Evolutionary conservation across 176 grass and related monocot species (phyloP).

Genomic region (Carex scoparia): DNA sequence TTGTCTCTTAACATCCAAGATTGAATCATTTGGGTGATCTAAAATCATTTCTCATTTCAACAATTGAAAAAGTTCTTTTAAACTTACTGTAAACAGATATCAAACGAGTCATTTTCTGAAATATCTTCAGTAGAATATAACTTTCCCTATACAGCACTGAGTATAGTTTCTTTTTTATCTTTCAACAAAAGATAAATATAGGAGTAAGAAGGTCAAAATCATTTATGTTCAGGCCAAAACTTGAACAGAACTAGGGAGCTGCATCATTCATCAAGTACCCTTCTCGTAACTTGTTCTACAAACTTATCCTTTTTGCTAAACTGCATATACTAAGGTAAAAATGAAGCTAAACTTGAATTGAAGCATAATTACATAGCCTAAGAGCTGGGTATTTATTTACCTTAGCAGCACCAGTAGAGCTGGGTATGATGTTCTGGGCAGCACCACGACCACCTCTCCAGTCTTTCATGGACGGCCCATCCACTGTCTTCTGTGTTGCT

Average conservation of each 20-base stretch:
- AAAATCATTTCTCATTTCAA: neutral
- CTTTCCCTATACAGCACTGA: neutral
- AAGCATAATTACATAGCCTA: neutral
- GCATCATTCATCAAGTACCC: neutral
- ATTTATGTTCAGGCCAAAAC: neutral
- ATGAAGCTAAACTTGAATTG: neutral
- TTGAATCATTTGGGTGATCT: constrained; percentile 6
- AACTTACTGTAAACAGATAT: neutral
- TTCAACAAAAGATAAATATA: neutral
- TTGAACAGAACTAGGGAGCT: neutral
- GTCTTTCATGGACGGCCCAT: constrained; percentile 92
- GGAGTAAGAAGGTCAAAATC: neutral
- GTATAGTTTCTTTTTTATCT: neutral
- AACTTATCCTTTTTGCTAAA: neutral
- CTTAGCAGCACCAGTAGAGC: constrained; percentile 99
- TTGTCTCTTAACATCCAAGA: neutral
- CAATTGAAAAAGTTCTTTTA: neutral
- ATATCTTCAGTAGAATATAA: neutral
- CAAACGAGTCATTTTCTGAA: neutral
- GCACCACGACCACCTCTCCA: constrained; percentile 98
- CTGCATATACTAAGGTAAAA: neutral
- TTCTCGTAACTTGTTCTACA: neutral
- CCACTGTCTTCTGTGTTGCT: constrained; percentile 99
- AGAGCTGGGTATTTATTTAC: constrained; percentile 25
- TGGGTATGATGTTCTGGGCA: constrained; percentile 97